Evolutionary conservation across 768 basidiomycete genomes (phyloP).

Genomic region (Lactarius akahatsu): DNA sequence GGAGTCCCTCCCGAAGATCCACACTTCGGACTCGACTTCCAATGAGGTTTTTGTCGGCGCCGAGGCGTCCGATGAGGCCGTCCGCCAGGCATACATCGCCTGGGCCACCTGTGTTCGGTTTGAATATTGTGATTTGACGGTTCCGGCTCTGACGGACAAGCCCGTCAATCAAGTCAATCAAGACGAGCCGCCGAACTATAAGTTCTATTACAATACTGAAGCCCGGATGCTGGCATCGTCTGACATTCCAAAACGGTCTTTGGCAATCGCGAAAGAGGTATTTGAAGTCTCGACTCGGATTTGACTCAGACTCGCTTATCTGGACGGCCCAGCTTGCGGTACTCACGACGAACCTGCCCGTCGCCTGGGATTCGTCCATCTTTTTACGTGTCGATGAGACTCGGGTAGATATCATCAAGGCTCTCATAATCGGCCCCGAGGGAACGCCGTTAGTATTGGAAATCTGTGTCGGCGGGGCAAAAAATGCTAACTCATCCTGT

Average conservation of each 20-base stretch:
- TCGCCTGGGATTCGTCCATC: conserved; percentile 92
- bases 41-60: conserved; percentile 45
- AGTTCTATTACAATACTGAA: conserved; percentile 79
- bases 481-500: conserved; percentile 8
- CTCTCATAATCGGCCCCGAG: conserved; percentile 89
- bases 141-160: conserved; percentile 38
- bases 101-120: conserved; percentile 86
- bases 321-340: conserved; percentile 70
- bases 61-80: conserved; percentile 63
- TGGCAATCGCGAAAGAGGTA: conserved; percentile 95
- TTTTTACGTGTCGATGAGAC: conserved; percentile 92
- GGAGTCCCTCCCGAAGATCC: conserved; percentile 71
- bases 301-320: conserved; percentile 1
- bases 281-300: neutral
- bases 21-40: conserved; percentile 44
- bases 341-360: conserved; percentile 90
- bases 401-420: conserved; percentile 89
- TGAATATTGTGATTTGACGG: conserved; percentile 86
- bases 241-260: conserved; percentile 85
- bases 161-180: conserved; percentile 45
- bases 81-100: conserved; percentile 68
- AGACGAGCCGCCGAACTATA: conserved; percentile 68
- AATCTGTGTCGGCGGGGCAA: conserved; percentile 9
- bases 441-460: conserved; percentile 67
- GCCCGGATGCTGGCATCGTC: conserved; percentile 81